Evolutionary conservation across 1,139 yeast species (phyloP), one percentile per base, ranked within the genome.

Genomic region (Scheffersomyces segobiensis): DNA sequence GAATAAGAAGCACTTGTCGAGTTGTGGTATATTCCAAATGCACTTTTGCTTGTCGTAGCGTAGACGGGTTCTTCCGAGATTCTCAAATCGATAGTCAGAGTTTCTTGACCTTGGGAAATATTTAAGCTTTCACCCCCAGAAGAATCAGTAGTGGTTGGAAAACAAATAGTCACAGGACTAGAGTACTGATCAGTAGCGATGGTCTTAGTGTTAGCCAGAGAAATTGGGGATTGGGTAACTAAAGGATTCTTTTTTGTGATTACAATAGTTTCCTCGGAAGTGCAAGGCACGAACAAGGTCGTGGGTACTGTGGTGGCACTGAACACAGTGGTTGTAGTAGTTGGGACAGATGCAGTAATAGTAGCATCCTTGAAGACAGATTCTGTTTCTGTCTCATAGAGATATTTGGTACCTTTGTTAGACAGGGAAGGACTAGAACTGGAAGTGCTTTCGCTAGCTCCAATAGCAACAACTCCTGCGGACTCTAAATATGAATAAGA

Each of bases 191-290:
- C 24, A 42, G 59, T 53, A 22, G 59, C 53, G 53, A 67, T 62
- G 17, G 65, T 56, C 10, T 56, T 26, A 20, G 53, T n/a, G 55
- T 64, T 59, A 8, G 64, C 50, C 46, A 61, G 59, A 2, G 67
- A 59, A 12, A 63, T 62, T 2, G 67, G 71, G 6, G 71, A 55
- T 12, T 68, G 65, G 6, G 78, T 68, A 14, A 66, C 62, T 54
- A 75, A 69, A 6, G 81, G 81, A 56, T 76, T 65, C 39, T 64
- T 57, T 42, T 62, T 62, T 1, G 76, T 68, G n/a, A 63, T 60
- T 3, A 71, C 61, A 47, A 71, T 57, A 18, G 71, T 59, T 54
- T 63, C 67, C 12, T 57, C 55, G 4, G 68, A 53, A 49, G 74
- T 63, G 2, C 65, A 49, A 6, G 70, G 67, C 17, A 59, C 60